Evolutionary conservation across 208 protist species (phyloP).

Genomic region (Porcisia deanei): DNA sequence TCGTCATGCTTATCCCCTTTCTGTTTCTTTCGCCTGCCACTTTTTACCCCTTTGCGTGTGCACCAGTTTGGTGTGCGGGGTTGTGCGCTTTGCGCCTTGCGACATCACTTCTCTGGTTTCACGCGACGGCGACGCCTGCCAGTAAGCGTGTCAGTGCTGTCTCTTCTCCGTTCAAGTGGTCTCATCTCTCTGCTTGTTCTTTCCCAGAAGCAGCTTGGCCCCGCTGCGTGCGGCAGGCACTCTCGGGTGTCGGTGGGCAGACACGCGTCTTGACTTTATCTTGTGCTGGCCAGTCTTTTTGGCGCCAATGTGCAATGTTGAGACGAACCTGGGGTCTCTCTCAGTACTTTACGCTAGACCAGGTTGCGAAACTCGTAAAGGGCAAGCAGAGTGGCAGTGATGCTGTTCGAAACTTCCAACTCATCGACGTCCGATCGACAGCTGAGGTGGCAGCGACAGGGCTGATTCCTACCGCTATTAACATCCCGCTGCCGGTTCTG

Average conservation of each 20-base stretch:
- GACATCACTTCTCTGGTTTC: background rate
- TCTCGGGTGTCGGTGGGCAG: background rate
- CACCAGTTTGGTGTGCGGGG: background rate
- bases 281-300: slow-evolving; percentile 1
- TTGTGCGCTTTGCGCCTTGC: too few relatives aligned
- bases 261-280: background rate
- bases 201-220: background rate
- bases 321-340: slow-evolving; percentile 5
- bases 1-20: background rate
- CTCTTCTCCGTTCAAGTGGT: background rate
- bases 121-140: background rate
- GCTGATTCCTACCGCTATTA: slow-evolving; percentile 69
- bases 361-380: slow-evolving; percentile 62
- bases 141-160: background rate
- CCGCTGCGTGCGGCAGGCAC: background rate
- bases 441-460: slow-evolving; percentile 65
- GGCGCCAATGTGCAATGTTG: slow-evolving; percentile 18
- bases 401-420: slow-evolving; percentile 33
- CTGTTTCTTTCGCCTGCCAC: background rate
- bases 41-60: background rate
- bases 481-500: slow-evolving; percentile 68
- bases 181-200: background rate
- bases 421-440: slow-evolving; percentile 81
- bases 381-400: slow-evolving; percentile 38
- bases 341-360: slow-evolving; percentile 50